Percentiles rank a stretch among this genome's conserved stretches.
These are phyloP conservation scores for Inga laurina DNA, from an alignment of 306 rosid genomes.

Conservation along the genomic window DNA sequence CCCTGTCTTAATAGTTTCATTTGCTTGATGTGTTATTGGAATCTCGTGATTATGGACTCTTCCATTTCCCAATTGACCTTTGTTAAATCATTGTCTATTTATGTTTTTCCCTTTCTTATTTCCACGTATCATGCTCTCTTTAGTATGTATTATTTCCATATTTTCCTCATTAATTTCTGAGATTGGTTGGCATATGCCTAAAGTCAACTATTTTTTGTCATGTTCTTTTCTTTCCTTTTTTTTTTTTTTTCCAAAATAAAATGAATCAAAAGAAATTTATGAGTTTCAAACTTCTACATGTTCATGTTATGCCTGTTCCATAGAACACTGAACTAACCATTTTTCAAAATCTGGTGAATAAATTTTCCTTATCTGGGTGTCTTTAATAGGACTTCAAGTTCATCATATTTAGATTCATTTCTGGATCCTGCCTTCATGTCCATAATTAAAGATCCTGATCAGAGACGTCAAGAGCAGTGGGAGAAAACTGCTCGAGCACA, in stretches of 20 bases:
- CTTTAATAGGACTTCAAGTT: slow-evolving; percentile 53
- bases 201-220: neutral
- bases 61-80: too few species aligned
- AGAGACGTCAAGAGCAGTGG: slow-evolving; percentile 94
- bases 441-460: slow-evolving; percentile 95
- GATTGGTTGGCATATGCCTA: neutral
- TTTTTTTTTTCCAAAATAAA: neutral
- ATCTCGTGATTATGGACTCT: too few species aligned
- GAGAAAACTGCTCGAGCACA: slow-evolving; percentile 96
- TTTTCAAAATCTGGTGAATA: slow-evolving; percentile 17
- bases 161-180: neutral
- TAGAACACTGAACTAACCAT: slow-evolving; percentile 10
- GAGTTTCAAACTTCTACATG: neutral
- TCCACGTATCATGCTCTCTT: neutral
- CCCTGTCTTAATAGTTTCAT: too few species aligned
- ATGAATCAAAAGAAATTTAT: neutral
- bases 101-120: neutral
- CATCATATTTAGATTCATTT: slow-evolving; percentile 75
- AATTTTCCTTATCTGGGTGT: slow-evolving; percentile 10
- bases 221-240: neutral
- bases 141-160: neutral
- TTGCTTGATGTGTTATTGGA: too few species aligned
- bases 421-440: slow-evolving; percentile 99
- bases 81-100: neutral
- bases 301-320: slow-evolving; percentile 13